A percentile compares a stretch with the other conserved stretches of the same genome.
These are phyloP conservation scores for Ceratonia siliqua DNA, from an alignment of 306 rosid species.

Conservation along the genomic window DNA sequence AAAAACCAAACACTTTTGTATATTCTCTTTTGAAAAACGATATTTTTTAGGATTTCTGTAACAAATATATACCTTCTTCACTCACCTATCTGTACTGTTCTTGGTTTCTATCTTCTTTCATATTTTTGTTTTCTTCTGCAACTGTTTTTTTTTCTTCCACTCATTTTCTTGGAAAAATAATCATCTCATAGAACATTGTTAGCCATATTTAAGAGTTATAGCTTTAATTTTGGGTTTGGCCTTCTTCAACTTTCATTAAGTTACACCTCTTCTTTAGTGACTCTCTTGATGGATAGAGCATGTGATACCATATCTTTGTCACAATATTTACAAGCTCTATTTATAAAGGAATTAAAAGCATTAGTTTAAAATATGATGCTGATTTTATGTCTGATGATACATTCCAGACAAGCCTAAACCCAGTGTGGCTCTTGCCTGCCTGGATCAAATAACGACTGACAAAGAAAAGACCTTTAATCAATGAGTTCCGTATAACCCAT, in stretches of 20 bases:
- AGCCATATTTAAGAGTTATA: neutral
- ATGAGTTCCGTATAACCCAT: too few species aligned
- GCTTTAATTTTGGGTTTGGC: neutral
- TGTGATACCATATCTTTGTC: too few species aligned
- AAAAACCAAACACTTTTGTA: constrained; percentile 32
- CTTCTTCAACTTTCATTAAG: neutral
- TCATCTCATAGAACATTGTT: neutral
- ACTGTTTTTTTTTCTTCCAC: neutral
- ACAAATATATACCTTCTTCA: constrained; percentile 49
- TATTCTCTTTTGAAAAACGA: constrained; percentile 47
- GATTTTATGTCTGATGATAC: too few species aligned
- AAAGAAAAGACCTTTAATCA: too few species aligned
- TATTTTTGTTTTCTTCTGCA: neutral
- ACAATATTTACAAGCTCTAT: neutral
- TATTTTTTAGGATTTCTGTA: constrained; percentile 64
- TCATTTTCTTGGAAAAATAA: neutral
- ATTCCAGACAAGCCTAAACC: too few species aligned
- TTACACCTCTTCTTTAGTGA: neutral
- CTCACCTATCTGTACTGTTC: constrained; percentile 45
- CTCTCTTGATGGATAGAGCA: neutral
- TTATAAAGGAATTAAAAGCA: neutral
- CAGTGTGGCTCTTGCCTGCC: too few species aligned
- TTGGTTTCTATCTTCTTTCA: constrained; percentile 30
- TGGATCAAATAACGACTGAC: too few species aligned
- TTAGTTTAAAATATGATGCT: too few species aligned